Conservation (phyloP, 257 asterid genomes). For the Capsicum chinense region DNA sequence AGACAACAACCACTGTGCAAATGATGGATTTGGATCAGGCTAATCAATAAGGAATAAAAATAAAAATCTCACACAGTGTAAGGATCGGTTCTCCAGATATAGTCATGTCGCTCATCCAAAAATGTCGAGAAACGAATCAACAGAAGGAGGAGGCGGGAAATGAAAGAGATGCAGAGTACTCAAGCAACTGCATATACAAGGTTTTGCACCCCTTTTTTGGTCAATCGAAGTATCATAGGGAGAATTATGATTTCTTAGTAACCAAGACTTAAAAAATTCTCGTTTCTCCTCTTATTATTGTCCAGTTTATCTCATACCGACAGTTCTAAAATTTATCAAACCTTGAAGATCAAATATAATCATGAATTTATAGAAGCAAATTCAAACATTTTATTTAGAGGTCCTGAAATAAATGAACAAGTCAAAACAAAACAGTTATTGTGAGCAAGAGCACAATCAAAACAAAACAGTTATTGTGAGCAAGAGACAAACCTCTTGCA, state of each 20-base stretch:
- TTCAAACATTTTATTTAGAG: constrained; percentile 21
- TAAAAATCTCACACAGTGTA: background rate
- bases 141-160: background rate
- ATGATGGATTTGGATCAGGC: background rate
- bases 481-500: constrained; percentile 78
- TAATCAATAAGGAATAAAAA: background rate
- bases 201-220: background rate
- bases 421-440: background rate
- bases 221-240: background rate
- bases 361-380: constrained; percentile 5
- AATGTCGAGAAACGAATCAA: background rate
- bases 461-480: constrained; percentile 3
- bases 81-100: background rate
- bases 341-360: background rate
- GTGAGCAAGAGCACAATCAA: background rate
- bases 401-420: constrained; percentile 10
- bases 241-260: background rate
- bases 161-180: background rate
- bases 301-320: background rate
- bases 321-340: constrained; percentile 2
- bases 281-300: background rate
- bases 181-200: constrained; percentile 17
- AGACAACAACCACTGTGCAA: background rate
- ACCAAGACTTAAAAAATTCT: background rate
- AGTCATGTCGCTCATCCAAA: background rate